Conservation (phyloP, 2,329 filamentous ascomycete species). For the Neoascochyta sp. region DNA sequence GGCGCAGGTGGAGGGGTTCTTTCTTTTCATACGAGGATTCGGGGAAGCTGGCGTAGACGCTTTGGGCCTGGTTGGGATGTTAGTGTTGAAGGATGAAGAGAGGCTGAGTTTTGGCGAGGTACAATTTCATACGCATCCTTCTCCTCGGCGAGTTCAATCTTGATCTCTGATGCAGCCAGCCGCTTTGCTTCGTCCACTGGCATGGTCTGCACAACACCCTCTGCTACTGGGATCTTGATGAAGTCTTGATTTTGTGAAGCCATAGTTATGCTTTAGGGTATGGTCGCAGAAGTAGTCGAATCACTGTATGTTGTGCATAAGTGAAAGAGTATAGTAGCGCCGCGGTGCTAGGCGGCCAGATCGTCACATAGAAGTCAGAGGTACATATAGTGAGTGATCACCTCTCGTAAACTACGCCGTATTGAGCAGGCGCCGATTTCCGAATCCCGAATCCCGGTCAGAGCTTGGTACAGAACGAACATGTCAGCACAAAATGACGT, state of each 20-base stretch:
- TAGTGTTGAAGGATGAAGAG: background rate
- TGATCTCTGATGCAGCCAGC: slow-evolving; percentile 15
- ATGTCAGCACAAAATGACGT: too few species aligned
- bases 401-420: slow-evolving; percentile 3
- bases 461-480: too few species aligned
- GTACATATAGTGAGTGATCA: slow-evolving; percentile 1
- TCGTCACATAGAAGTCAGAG: slow-evolving; percentile 1
- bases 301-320: too few species aligned
- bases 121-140: slow-evolving; percentile 18
- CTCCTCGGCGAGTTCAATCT: slow-evolving; percentile 15
- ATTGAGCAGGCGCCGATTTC: too few species aligned
- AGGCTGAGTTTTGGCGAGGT: background rate
- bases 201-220: slow-evolving; percentile 12
- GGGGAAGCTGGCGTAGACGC: slow-evolving; percentile 25
- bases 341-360: too few species aligned
- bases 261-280: slow-evolving; percentile 5
- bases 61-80: slow-evolving; percentile 19
- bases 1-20: slow-evolving; percentile 20
- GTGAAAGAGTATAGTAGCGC: too few species aligned
- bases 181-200: slow-evolving; percentile 18
- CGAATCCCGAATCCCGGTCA: too few species aligned
- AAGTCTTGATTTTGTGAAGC: slow-evolving; percentile 11
- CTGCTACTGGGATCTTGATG: slow-evolving; percentile 12
- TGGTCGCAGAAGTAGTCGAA: too few species aligned
- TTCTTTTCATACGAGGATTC: slow-evolving; percentile 17